Evolutionary conservation across 257 asterid genomes (phyloP).

Genomic region (Primulina huaijiensis): DNA sequence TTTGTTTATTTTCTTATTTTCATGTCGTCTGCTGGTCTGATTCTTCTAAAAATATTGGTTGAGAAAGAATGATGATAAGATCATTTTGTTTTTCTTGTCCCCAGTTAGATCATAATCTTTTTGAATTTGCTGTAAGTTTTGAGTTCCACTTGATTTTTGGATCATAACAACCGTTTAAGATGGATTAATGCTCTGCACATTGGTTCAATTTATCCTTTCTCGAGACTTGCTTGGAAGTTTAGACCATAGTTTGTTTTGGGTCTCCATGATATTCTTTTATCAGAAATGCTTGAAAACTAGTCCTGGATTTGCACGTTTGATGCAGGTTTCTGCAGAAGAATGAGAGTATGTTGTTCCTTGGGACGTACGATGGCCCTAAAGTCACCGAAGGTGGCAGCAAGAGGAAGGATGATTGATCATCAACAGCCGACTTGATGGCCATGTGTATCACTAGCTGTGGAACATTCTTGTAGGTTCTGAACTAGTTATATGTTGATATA

Average conservation of each 20-base stretch:
- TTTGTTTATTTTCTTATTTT: conserved; percentile 19
- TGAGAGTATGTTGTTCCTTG: conserved; percentile 60
- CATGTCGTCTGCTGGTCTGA: conserved; percentile 5
- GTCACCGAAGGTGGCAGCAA: conserved; percentile 49
- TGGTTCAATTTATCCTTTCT: neutral
- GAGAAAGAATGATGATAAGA: conserved; percentile 1
- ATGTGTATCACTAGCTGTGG: neutral
- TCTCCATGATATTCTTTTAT: neutral
- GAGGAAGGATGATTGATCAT: conserved; percentile 49
- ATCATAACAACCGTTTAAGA: neutral
- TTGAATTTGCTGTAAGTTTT: neutral
- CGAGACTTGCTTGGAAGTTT: neutral
- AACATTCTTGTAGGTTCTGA: neutral
- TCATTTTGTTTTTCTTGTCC: neutral
- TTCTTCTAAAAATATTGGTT: neutral
- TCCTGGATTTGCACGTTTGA: conserved; percentile 16
- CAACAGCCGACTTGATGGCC: conserved; percentile 3
- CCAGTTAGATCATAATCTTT: neutral
- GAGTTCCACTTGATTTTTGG: neutral
- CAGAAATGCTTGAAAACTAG: neutral
- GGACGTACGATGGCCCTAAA: conserved; percentile 56
- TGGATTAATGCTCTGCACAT: neutral
- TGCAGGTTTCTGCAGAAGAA: conserved; percentile 79
- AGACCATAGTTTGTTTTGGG: neutral
- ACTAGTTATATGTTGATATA: neutral